phyloP scores from a whole-genome alignment of 805 yeast species.

The Ogataea degrootiae region DNA sequence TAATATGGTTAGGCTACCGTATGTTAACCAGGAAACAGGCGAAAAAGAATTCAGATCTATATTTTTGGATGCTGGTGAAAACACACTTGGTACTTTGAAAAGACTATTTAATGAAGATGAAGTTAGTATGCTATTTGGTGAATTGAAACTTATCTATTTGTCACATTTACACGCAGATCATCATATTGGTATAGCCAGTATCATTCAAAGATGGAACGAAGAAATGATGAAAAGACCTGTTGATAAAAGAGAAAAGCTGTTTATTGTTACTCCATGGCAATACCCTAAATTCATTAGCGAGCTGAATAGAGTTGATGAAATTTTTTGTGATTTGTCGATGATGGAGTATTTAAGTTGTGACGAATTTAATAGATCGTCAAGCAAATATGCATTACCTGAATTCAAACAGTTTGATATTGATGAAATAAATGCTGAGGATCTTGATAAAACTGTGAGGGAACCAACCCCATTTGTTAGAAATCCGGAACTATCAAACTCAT shows the following conservation, averaged over 20 bases:
- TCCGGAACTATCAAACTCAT: constrained; percentile 5
- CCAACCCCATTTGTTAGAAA: constrained; percentile 2
- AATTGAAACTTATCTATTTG: constrained; percentile 61
- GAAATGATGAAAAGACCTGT: constrained; percentile 33
- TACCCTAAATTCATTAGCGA: constrained; percentile 63
- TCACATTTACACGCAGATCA: constrained; percentile 98
- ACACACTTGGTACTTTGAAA: constrained; percentile 67
- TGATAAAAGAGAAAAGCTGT: constrained; percentile 35
- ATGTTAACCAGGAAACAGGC: constrained; percentile 10
- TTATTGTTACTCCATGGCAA: constrained; percentile 72
- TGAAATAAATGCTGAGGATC: constrained; percentile 17
- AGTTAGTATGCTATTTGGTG: constrained; percentile 41
- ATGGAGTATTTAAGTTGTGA: constrained; percentile 26
- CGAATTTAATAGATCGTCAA: constrained; percentile 23
- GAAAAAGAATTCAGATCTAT: constrained; percentile 35
- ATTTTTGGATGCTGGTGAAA: constrained; percentile 93
- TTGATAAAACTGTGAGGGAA: constrained; percentile 4
- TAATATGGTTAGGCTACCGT: constrained; percentile 70
- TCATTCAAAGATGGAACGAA: constrained; percentile 64
- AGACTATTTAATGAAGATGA: constrained; percentile 55
- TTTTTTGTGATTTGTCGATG: constrained; percentile 9
- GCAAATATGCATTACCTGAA: constrained; percentile 8
- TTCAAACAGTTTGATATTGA: constrained; percentile 25
- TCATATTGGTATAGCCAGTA: constrained; percentile 75
- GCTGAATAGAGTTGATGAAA: constrained; percentile 38